Base-by-base conservation (phyloP, 345 rosid genomes). In the Acer negundo region DNA sequence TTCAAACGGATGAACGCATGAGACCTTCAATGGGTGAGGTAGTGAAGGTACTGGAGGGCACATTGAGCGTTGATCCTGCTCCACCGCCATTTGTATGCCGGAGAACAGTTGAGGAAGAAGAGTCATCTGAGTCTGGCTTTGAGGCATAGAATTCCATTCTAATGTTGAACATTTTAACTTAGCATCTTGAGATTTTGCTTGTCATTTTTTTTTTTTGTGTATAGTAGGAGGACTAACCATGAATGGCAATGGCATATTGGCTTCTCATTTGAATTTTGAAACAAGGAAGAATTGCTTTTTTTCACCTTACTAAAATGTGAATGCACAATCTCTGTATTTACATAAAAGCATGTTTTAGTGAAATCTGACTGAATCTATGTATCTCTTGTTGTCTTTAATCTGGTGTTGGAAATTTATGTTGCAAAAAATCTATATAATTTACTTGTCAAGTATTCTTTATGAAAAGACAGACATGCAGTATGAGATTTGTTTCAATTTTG, bases 11-110 rank as follows among this genome's bases (percentile, higher is more conserved):
- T 70, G 87, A 83, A 62, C 84, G 91, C 6, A 67, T 90, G 82
- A 94, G 93, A 84, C 98, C 97, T 38, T 85, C 92, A 1, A 91
- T 91, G 92, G 88, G 81, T 0, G 97, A 94, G 89, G 93, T 88
- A n/a, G 88, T 92, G 64, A 91, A 89, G 82, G 96, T 92, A 64
- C 72, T 94, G 74, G 97, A 92, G 78, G 98, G 98, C 6, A 86
- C 91, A 55, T 63, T 90, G 85, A 73, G 86, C 0, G 97, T 91
- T 24, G 98, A 94, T 83, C 89, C 90, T 12, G 88, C 97, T 0
- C 97, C 97, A 1, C 86, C 89, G 10, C 94, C 94, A 31, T 91
- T 85, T 75, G 72, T 40, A 44, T 65, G 79, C 69, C 72, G 61
- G 64, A 85, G 77, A 63, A 81, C 82, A 42, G 26, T 53, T 46